Evolutionary conservation across 306 rosid species (phyloP).

Genomic region (Lathyrus oleraceus): DNA sequence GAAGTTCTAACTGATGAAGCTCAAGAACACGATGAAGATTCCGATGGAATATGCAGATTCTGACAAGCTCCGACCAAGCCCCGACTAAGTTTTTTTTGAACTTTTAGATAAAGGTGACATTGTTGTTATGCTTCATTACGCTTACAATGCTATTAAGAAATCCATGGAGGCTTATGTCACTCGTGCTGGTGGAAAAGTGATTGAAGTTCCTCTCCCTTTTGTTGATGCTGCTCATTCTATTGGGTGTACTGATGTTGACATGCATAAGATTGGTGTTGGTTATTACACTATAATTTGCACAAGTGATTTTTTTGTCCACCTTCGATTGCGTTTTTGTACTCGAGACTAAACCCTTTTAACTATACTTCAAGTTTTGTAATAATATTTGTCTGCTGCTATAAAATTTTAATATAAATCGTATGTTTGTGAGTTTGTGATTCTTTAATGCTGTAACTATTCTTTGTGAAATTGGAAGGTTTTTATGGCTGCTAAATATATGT

Average conservation of each 20-base stretch:
- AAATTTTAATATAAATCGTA: too few species aligned
- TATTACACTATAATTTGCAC: constrained; percentile 89
- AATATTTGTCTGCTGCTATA: constrained; percentile 6
- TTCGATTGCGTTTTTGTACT: constrained; percentile 74
- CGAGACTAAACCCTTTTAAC: constrained; percentile 40
- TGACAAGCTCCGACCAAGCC: too few species aligned
- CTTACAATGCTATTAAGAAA: constrained; percentile 85
- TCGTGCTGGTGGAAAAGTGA: constrained; percentile 81
- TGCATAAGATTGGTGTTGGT: constrained; percentile 92
- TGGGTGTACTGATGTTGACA: constrained; percentile 82
- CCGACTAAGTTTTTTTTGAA: too few species aligned
- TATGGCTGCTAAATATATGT: too few species aligned
- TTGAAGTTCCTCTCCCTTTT: constrained; percentile 85
- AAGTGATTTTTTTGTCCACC: constrained; percentile 99
- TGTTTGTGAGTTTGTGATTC: too few species aligned
- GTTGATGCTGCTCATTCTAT: constrained; percentile 96
- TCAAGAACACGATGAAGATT: too few species aligned
- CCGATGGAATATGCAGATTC: too few species aligned
- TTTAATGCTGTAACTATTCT: too few species aligned
- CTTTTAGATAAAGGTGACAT: constrained; percentile 72
- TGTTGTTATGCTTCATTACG: constrained; percentile 85
- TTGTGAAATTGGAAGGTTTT: too few species aligned
- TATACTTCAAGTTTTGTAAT: constrained; percentile 10
- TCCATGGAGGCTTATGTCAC: constrained; percentile 87
- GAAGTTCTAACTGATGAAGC: too few species aligned